Conservation (phyloP, 2,329 filamentous ascomycete genomes). For the Piedraia hortae region DNA sequence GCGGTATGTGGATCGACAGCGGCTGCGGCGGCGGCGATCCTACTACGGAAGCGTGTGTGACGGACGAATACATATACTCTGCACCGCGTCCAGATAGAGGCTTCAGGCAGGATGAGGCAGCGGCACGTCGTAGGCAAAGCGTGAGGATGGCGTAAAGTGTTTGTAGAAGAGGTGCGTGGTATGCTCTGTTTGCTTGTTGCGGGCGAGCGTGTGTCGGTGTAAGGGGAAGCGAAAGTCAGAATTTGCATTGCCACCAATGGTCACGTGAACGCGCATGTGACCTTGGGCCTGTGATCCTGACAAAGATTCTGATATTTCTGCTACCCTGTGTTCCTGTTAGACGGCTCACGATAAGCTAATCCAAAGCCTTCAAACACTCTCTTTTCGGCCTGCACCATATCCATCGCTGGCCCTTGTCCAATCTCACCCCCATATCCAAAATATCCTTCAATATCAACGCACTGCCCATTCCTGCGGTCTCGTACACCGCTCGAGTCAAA, state of each 20-base stretch:
- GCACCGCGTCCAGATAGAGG: constrained; percentile 6
- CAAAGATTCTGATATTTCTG: too few relatives aligned
- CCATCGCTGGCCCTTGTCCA: constrained; percentile 17
- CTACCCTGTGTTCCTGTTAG: constrained; percentile 20
- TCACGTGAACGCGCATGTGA: too few relatives aligned
- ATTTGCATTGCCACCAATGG: too few relatives aligned
- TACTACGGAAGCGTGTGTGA: constrained; percentile 82
- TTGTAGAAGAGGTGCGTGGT: too few relatives aligned
- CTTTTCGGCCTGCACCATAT: constrained; percentile 45
- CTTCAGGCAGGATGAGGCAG: too few relatives aligned
- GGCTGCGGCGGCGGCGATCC: constrained; percentile 84
- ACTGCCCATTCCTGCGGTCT: constrained; percentile 36
- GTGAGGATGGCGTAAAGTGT: too few relatives aligned
- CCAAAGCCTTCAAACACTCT: constrained; percentile 54
- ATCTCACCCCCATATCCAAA: constrained; percentile 36
- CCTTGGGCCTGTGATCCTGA: too few relatives aligned
- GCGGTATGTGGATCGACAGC: constrained; percentile 69
- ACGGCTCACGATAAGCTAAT: constrained; percentile 21
- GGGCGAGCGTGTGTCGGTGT: too few relatives aligned
- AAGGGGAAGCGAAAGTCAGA: too few relatives aligned
- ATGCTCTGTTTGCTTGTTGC: too few relatives aligned
- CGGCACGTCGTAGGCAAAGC: too few relatives aligned
- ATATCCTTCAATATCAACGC: constrained; percentile 52
- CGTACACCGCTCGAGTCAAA: constrained; percentile 80
- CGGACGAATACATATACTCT: constrained; percentile 96